Conservation (phyloP, 208 protist genomes). For the Leishmania major region DNA sequence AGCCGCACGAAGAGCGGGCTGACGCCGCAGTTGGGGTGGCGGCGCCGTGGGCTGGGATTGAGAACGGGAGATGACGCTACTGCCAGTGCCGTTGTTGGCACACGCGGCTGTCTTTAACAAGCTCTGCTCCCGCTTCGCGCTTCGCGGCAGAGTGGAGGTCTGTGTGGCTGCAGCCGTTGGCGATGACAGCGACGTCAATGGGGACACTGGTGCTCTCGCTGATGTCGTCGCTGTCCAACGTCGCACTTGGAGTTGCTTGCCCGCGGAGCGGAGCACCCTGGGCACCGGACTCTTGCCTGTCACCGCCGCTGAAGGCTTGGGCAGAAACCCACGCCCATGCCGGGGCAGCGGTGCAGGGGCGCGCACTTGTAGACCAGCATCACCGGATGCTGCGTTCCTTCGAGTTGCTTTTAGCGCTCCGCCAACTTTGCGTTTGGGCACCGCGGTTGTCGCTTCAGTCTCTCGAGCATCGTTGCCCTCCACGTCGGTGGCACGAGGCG, state of each 20-base stretch:
- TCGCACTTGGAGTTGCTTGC: constrained; percentile 3
- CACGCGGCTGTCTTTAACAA: neutral
- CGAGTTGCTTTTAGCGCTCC: neutral
- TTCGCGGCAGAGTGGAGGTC: neutral
- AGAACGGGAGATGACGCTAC: neutral
- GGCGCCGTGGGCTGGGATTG: neutral
- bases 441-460: neutral
- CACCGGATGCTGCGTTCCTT: neutral
- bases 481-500: neutral
- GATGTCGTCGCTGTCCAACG: neutral
- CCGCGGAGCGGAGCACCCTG: neutral
- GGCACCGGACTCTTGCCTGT: neutral
- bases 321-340: neutral
- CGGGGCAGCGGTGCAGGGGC: constrained; percentile 4
- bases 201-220: neutral
- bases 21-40: neutral
- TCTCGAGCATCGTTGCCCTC: neutral
- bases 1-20: neutral
- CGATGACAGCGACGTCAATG: neutral
- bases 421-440: neutral
- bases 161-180: neutral
- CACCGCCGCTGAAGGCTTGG: neutral
- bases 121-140: neutral
- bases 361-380: neutral
- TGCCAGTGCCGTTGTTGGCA: neutral